These are phyloP conservation scores for Lojkania enalia DNA, from an alignment of 2,329 filamentous ascomycete species.

Conservation along the genomic window DNA sequence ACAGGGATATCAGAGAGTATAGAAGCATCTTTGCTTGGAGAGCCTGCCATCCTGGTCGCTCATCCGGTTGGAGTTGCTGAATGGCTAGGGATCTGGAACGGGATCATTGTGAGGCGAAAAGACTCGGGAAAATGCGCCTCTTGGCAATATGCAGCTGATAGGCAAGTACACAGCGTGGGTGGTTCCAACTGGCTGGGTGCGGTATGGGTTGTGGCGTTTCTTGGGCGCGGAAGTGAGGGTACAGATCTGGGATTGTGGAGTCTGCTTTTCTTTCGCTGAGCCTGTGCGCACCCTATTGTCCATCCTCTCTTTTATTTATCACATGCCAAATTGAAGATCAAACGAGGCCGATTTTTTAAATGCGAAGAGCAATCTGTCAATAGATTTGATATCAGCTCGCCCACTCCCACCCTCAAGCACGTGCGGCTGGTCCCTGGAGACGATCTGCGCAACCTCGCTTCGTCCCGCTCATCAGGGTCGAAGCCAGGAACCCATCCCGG, in stretches of 20 bases:
- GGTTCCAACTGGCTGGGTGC: conserved; percentile 1
- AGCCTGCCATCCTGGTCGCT: not conserved
- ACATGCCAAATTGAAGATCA: too few relatives aligned
- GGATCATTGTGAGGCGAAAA: not conserved
- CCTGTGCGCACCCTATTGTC: too few relatives aligned
- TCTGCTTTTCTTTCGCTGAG: not conserved
- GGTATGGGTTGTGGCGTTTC: conserved; percentile 2
- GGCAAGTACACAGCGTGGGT: not conserved
- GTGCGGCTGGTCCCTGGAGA: not conserved
- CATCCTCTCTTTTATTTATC: too few relatives aligned
- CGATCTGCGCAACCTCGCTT: conserved; percentile 12
- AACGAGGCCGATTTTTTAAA: too few relatives aligned
- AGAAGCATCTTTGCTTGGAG: not conserved
- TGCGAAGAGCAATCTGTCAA: too few relatives aligned
- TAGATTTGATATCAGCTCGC: not conserved
- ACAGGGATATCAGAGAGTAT: not conserved
- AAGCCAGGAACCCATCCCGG: conserved; percentile 18
- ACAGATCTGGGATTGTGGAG: not conserved
- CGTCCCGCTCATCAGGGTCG: conserved; percentile 17
- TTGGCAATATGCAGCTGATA: conserved; percentile 9
- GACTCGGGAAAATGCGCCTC: not conserved
- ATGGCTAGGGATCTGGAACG: not conserved
- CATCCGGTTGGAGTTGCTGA: not conserved
- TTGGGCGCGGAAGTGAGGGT: conserved; percentile 1
- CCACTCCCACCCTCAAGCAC: not conserved